phyloP scores from a whole-genome alignment of 2,329 filamentous ascomycete species.

The Sporothrix inflata region DNA sequence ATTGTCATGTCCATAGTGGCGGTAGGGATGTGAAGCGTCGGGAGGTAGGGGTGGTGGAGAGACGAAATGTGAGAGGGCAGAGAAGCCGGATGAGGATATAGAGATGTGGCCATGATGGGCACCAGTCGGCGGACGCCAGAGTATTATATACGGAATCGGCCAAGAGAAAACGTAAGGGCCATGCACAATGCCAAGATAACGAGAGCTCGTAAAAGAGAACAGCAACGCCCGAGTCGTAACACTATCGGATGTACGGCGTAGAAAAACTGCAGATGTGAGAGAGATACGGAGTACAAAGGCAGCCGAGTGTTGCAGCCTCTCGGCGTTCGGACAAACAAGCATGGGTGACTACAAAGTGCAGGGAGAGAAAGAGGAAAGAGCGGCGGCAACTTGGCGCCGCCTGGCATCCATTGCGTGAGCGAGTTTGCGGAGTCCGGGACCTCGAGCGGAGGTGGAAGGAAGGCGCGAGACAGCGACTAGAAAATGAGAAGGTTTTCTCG shows the following conservation, averaged over 20 bases:
- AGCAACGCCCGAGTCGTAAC: not conserved
- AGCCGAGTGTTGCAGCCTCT: not conserved
- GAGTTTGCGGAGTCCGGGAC: conserved; percentile 26
- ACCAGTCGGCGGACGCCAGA: not conserved
- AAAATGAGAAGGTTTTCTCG: conserved; percentile 4
- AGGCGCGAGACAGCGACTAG: not conserved
- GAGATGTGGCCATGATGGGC: not conserved
- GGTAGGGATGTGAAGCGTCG: not conserved
- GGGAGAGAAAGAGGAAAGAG: not conserved
- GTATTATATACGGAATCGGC: not conserved
- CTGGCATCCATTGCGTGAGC: conserved; percentile 20
- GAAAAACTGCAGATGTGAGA: not conserved
- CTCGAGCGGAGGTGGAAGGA: not conserved
- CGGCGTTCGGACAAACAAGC: not conserved
- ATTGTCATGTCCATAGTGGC: conserved; percentile 21
- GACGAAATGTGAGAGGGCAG: not conserved
- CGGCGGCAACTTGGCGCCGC: not conserved
- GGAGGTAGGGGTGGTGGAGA: not conserved
- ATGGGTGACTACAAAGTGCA: not conserved
- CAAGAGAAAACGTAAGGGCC: no score
- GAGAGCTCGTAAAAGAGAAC: not conserved
- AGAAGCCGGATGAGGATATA: not conserved
- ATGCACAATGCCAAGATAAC: not conserved
- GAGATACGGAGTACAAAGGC: not conserved
- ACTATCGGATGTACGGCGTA: not conserved